These are phyloP conservation scores for Zasmidium angulare DNA, from an alignment of 2,329 filamentous ascomycete genomes.

Conservation along the genomic window DNA sequence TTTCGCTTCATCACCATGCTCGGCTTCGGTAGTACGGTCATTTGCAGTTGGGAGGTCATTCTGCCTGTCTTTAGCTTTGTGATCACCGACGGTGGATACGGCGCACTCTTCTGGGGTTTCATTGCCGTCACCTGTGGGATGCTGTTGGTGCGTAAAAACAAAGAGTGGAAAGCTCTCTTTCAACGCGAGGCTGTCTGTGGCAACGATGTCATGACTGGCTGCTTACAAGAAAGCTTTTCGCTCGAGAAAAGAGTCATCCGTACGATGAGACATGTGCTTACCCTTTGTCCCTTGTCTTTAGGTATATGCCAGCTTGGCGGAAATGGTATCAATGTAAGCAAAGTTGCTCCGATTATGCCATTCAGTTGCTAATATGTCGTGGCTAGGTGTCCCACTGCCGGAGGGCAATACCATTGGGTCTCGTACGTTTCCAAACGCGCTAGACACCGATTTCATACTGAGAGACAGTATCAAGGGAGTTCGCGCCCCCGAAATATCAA, in stretches of 20 bases:
- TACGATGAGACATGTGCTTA: too few relatives aligned
- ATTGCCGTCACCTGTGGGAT: conserved; percentile 16
- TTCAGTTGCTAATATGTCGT: not conserved
- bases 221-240: too few relatives aligned
- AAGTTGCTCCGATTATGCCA: not conserved
- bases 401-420: conserved; percentile 14
- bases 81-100: conserved; percentile 24
- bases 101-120: conserved; percentile 25
- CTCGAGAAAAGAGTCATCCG: too few relatives aligned
- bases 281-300: too few relatives aligned
- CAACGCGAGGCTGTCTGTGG: too few relatives aligned
- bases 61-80: conserved; percentile 6
- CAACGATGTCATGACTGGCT: too few relatives aligned
- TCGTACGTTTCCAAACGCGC: not conserved
- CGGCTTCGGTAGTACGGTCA: conserved; percentile 9
- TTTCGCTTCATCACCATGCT: conserved; percentile 20
- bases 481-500: conserved; percentile 26
- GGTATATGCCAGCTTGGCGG: conserved; percentile 24
- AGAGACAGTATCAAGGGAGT: conserved; percentile 23
- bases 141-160: conserved; percentile 16
- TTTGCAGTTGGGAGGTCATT: conserved; percentile 4
- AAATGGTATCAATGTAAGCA: conserved; percentile 16
- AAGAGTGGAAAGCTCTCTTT: too few relatives aligned
- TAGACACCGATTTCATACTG: not conserved
- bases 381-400: conserved; percentile 19